Conservation (phyloP, 345 rosid species). For the Eucalyptus regnans region DNA sequence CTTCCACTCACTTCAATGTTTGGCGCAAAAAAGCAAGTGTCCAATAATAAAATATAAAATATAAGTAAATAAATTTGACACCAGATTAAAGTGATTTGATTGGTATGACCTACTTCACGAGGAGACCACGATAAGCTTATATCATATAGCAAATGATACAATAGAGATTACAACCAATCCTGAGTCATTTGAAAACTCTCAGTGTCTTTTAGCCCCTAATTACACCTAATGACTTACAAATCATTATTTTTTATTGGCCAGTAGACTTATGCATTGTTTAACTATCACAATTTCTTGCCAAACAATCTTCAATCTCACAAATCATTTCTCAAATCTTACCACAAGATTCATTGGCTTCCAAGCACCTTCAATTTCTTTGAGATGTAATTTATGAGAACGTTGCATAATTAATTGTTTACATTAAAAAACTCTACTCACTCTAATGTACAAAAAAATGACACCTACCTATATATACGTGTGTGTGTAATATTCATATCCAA, state of each 20-base stretch:
- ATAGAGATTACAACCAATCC: not conserved
- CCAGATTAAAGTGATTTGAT: not conserved
- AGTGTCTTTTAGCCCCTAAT: not conserved
- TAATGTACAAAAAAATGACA: not conserved
- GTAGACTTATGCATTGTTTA: not conserved
- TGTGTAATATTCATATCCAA: not conserved
- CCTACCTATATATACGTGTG: not conserved
- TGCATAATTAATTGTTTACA: not conserved
- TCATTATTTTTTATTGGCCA: no score
- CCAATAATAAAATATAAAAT: not conserved
- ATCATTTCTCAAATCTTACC: not conserved
- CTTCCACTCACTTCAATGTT: not conserved
- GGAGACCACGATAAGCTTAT: not conserved
- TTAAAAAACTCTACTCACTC: not conserved
- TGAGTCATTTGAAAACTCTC: not conserved
- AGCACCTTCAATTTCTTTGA: not conserved
- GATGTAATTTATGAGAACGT: not conserved
- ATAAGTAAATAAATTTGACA: not conserved
- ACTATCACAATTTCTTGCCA: not conserved
- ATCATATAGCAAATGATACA: not conserved
- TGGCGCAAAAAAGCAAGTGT: not conserved
- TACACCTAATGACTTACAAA: not conserved
- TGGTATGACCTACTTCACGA: not conserved
- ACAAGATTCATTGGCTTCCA: not conserved
- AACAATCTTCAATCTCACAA: not conserved